phyloP scores from a whole-genome alignment of 768 basidiomycete species.

The Pulveroboletus sp. region DNA sequence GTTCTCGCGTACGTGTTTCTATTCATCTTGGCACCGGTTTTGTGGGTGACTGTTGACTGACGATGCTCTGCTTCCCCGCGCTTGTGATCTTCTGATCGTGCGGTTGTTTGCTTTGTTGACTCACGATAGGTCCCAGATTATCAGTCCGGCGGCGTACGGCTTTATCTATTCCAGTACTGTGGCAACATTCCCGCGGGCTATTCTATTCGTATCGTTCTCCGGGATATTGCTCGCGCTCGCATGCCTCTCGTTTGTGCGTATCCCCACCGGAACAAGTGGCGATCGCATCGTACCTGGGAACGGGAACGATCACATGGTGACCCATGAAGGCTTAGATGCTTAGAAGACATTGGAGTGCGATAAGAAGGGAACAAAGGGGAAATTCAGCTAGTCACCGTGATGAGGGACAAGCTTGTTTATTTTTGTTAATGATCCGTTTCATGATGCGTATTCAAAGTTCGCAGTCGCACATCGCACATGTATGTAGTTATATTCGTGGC shows the following conservation, averaged over 20 bases:
- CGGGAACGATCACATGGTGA: not conserved
- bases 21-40: not conserved
- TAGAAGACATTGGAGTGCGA: constrained; percentile 7
- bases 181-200: constrained; percentile 60
- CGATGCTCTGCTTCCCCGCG: not conserved
- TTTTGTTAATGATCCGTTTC: not conserved
- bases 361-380: not conserved
- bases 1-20: constrained; percentile 50
- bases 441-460: not conserved
- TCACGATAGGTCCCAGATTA: constrained; percentile 52
- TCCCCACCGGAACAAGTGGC: constrained; percentile 21
- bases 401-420: not conserved
- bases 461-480: not conserved
- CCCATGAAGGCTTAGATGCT: not conserved
- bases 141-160: constrained; percentile 75
- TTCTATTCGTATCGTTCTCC: constrained; percentile 58
- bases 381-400: not conserved
- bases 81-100: not conserved
- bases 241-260: constrained; percentile 46
- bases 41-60: not conserved
- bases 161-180: constrained; percentile 71
- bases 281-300: not conserved
- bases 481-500: not conserved
- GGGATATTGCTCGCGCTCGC: constrained; percentile 41
- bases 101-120: not conserved